Base-by-base conservation (phyloP, 2,329 filamentous ascomycete species). In the Aureobasidium sp. region DNA sequence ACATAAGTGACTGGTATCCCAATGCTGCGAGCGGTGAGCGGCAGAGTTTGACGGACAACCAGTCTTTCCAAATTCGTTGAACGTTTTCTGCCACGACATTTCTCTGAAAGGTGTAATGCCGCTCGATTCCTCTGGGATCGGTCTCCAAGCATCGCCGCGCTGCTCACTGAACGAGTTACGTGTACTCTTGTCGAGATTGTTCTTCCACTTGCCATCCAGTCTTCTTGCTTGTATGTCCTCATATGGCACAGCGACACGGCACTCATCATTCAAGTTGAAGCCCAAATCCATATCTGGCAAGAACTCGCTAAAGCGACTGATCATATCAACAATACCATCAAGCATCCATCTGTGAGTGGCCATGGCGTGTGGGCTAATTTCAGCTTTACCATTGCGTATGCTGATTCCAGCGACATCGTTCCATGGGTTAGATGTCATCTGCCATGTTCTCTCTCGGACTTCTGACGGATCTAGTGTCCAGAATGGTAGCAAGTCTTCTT, bases 1-100 rank as follows among this genome's bases (percentile, higher is more conserved):
- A 71, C 90, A 93, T 56, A 90, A 80, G 39, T 82, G 79, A 61
- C 80, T 80, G 27, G 82, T 80, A 65, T 89, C 82, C 85, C 86
- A 89, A 63, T 84, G 78, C 13, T 83, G 79, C 9, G 80, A 79
- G 15, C 77, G 80, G 29, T 86, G 82, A 3, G 82, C 82, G 13
- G 78, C 80, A 1, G 89, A 89, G 0, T 78, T 78, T 2, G 84
- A 80, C 0, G 86, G 80, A 67, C 90, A 94, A 15, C 84, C 80
- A 66, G 78, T 67, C 1, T 71, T 74, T 46, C 76, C 78, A 50
- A 74, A 76, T 2, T 73, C 71, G 52, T 76, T 70, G 64, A 77
- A 79, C 0, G 72, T 76, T 0, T 70, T 70, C 27, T 75, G 74
- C 59, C 71, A 72, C 3, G 73, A 73, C 23, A 71, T 67, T 20